These are phyloP conservation scores for Coemansia sp. DNA, from an alignment of 192 early-diverging fungal genomes.

Conservation along the genomic window DNA sequence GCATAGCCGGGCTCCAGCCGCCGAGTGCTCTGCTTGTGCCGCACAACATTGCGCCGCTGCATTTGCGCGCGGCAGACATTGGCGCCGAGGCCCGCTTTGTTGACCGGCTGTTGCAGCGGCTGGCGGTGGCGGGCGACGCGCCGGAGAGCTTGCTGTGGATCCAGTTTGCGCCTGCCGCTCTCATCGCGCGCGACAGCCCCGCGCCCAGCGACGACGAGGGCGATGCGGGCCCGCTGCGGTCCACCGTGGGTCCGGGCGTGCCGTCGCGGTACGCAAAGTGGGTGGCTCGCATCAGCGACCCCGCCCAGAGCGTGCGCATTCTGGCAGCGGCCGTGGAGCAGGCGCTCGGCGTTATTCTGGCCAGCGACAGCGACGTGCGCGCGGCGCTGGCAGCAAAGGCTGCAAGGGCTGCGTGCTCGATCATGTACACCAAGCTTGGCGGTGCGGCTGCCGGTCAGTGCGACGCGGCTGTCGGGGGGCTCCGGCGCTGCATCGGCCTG, in stretches of 20 bases:
- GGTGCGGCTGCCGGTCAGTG: neutral
- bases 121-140: neutral
- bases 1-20: conserved; percentile 10
- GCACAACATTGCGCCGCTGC: conserved; percentile 23
- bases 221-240: neutral
- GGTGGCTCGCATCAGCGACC: conserved; percentile 41
- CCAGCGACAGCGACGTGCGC: neutral
- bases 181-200: neutral
- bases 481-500: conserved; percentile 14
- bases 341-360: conserved; percentile 4
- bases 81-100: conserved; percentile 24
- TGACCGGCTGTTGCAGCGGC: conserved; percentile 5
- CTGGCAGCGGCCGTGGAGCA: conserved; percentile 33
- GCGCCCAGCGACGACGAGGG: neutral
- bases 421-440: conserved; percentile 30
- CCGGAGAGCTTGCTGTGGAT: conserved; percentile 12
- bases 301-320: conserved; percentile 22
- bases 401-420: conserved; percentile 16
- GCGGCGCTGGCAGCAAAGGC: conserved; percentile 17
- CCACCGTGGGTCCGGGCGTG: neutral
- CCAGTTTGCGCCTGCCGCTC: conserved; percentile 27
- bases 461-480: neutral
- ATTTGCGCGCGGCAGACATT: conserved; percentile 32
- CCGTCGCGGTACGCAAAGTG: conserved; percentile 42
- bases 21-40: conserved; percentile 10